These are phyloP conservation scores for Magnusiomyces tetraspermus DNA, from an alignment of 1,139 yeast genomes.

Conservation along the genomic window DNA sequence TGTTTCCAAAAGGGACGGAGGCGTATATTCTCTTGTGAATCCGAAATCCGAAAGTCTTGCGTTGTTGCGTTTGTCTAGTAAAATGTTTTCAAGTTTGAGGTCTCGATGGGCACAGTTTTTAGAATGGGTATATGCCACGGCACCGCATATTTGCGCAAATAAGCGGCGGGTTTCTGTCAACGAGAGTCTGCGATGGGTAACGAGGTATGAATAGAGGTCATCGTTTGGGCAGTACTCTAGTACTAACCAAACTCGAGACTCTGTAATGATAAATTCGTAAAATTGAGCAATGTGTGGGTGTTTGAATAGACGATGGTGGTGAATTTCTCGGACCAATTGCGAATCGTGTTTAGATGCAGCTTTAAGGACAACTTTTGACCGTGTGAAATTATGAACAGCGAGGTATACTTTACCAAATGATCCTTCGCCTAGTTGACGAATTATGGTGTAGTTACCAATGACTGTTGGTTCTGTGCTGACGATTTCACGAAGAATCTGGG, in stretches of 20 bases:
- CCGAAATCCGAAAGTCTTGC: constrained; percentile 89
- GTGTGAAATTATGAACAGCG: constrained; percentile 67
- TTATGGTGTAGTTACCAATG: constrained; percentile 68
- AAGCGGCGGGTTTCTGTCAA: constrained; percentile 47
- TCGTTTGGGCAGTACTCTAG: constrained; percentile 81
- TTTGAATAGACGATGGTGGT: constrained; percentile 73
- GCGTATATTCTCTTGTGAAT: constrained; percentile 71
- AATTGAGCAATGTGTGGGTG: constrained; percentile 79
- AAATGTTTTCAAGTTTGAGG: constrained; percentile 74
- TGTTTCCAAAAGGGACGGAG: constrained; percentile 56
- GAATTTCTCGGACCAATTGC: constrained; percentile 84
- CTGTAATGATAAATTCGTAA: constrained; percentile 79
- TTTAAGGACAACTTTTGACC: constrained; percentile 68
- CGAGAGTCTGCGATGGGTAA: constrained; percentile 40
- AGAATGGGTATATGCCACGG: constrained; percentile 76
- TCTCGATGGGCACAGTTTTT: constrained; percentile 84
- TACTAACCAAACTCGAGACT: constrained; percentile 73
- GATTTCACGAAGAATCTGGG: constrained; percentile 49
- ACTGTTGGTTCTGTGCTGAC: constrained; percentile 45
- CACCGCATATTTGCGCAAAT: constrained; percentile 72
- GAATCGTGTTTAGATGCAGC: constrained; percentile 79
- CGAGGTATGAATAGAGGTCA: constrained; percentile 69
- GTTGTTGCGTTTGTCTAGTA: constrained; percentile 58
- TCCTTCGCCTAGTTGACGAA: constrained; percentile 70
- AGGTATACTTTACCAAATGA: constrained; percentile 87